Evolutionary conservation across 2,329 filamentous ascomycete genomes (phyloP), one percentile per base, ranked within the genome.

Genomic region (Capronia americana): DNA sequence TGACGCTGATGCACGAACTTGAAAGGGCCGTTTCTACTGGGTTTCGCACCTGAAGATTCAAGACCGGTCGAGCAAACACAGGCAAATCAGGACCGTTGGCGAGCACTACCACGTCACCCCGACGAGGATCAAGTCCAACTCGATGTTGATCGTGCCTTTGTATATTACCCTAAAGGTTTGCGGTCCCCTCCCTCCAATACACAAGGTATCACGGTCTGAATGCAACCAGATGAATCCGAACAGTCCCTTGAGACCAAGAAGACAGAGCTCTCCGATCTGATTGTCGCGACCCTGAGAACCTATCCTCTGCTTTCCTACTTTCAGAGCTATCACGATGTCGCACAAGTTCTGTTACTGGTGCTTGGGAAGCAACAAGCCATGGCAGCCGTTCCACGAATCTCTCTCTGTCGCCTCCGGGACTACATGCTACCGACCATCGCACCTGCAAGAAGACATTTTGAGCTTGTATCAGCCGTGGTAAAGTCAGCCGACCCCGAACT

Each of bases 281-380:
- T 99, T 74, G 87, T 87, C 59, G 86, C 90, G 70, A 88, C 96
- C 14, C 86, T 99, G 54, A 90, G 96, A 61, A 86, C 86, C 38
- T 86, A 96, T 74, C 92, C 93, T 17, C 89, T 90, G 76, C 87
- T 99, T 41, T 92, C 89, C 82, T 99, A 99, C 80, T 99, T 99
- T 78, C 95, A 99, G 81, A 95, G 95, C 76, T 99, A 96, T 77
- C 95, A 99, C 79, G 95, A 99, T 80, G 98, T 99, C 74, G 95
- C 92, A 73, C 96, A 99, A 80, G 95, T 99, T 26, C 85, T 99
- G 66, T 86, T 98, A 48, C 86, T 99, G 14, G 93, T 97, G 11
- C 84, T 99, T 3, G 89, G 90, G 0, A 80, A 87, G 10, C 75
- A 83, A 24, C 77, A 83, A 61, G 89, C 91, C 17, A 82, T 85